Evolutionary conservation across 345 rosid genomes (phyloP).

Genomic region (Triadica sebifera): DNA sequence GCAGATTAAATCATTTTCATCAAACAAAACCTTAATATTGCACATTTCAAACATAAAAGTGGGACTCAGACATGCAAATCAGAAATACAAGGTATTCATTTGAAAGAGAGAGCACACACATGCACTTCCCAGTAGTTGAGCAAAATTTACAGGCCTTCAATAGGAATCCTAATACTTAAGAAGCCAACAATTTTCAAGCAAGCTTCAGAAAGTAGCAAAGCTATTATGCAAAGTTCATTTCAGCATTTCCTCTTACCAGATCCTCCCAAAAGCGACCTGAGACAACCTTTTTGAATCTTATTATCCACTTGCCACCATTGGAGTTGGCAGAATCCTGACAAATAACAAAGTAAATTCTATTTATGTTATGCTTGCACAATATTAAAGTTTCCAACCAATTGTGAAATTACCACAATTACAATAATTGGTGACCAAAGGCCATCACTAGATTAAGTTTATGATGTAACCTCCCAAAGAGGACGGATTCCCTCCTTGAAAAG

Average conservation of each 20-base stretch:
- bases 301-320: conserved; percentile 98
- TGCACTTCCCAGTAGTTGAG: background rate
- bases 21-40: background rate
- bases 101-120: background rate
- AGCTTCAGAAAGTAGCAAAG: conserved; percentile 1
- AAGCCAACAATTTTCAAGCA: conserved; percentile 5
- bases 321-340: conserved; percentile 86
- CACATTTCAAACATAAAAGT: background rate
- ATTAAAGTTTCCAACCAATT: background rate
- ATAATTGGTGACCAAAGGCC: conserved; percentile 1
- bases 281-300: conserved; percentile 85
- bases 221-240: background rate
- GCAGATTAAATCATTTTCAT: background rate
- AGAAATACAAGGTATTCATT: background rate
- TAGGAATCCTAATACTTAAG: background rate
- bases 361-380: background rate
- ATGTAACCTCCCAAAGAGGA: conserved; percentile 87
- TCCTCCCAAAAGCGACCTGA: conserved; percentile 99
- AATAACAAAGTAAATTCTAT: conserved; percentile 11
- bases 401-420: background rate
- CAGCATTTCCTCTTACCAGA: conserved; percentile 54
- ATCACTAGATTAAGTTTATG: background rate
- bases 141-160: background rate
- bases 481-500: conserved; percentile 91
- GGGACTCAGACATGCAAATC: background rate